Base-by-base conservation (phyloP, 2,329 filamentous ascomycete species). In the Pezicula rhizophila region DNA sequence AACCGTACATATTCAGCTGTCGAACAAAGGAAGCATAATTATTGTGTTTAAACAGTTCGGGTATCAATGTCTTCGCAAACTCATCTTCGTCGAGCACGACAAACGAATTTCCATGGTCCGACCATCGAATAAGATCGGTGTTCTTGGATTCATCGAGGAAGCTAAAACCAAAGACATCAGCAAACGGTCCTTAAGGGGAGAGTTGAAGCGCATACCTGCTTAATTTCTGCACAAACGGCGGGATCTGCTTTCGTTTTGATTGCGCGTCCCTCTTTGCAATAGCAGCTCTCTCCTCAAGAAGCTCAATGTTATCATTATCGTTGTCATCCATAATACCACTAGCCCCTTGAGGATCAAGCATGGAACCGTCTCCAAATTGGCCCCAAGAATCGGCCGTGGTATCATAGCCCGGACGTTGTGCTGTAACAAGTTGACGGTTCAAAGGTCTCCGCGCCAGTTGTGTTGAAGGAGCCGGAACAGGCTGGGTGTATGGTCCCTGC, bases 81-180 rank as follows among this genome's bases (percentile, higher is more conserved):
- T 87, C 92, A 63, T 99, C 93, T 69, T 99, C 93, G 62, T 99
- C 92, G 8, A 97, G 72, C 3, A 99, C 92, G 49, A 97, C 87
- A 69, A 99, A 99, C 0, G 92, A 96, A 63, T 95, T 90, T 26
- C 93, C 93, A 62, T 92, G 89, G 60, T 95, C 89, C 0, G 93
- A 96, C 93, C 93, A 99, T 59, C 92, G 84, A 64, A 99, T 99
- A 43, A 97, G 75, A 31, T 96, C 89, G 2, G 90, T 92, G 63
- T 97, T 96, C 64, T 92, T 92, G 35, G 85, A 84, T 62, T 95
- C 86, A 61, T 99, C 91, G 12, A 99, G 78, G 63, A 97, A 99
- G 66, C 93, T 97, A 61, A 40, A 20, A 20, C 45, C 42, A 52
- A 45, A 52, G 42, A 18, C 47, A 55, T 59, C 41, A 57, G 63